Percentiles rank a stretch among this genome's conserved stretches.
These are phyloP conservation scores for Anthracocystis walkeri DNA, from an alignment of 1,284 basidiomycete species.

Conservation along the genomic window DNA sequence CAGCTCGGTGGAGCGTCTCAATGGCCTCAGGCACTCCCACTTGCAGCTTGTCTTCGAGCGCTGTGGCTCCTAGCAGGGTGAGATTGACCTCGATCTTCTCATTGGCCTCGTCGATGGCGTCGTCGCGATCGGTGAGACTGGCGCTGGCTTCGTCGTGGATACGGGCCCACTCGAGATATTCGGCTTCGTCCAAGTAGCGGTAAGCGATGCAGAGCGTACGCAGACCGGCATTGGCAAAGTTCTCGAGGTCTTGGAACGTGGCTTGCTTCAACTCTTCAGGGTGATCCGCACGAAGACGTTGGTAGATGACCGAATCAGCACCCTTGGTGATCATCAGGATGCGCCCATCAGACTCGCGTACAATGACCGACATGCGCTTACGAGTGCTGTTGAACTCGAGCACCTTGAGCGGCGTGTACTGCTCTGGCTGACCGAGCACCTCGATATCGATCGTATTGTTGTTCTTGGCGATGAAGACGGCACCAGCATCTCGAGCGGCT, in stretches of 20 bases:
- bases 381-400: conserved; percentile 93
- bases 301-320: conserved; percentile 94
- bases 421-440: conserved; percentile 87
- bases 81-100: conserved; percentile 86
- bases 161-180: conserved; percentile 85
- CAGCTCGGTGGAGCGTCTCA: conserved; percentile 87
- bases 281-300: conserved; percentile 81
- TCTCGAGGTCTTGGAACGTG: conserved; percentile 88
- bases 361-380: conserved; percentile 92
- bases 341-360: conserved; percentile 83
- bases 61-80: conserved; percentile 89
- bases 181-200: conserved; percentile 81
- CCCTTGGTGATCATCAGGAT: conserved; percentile 92
- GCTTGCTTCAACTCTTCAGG: conserved; percentile 80
- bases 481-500: conserved; percentile 90
- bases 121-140: conserved; percentile 82
- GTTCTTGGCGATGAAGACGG: conserved; percentile 84
- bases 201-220: conserved; percentile 92
- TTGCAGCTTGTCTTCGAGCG: conserved; percentile 95
- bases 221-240: conserved; percentile 90
- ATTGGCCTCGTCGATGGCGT: conserved; percentile 87
- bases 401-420: conserved; percentile 81
- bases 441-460: conserved; percentile 86
- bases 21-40: conserved; percentile 97
- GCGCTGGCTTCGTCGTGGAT: conserved; percentile 84